Evolutionary conservation across 164 flowering plant genomes (phyloP).

Genomic region (Aristolochia californica): DNA sequence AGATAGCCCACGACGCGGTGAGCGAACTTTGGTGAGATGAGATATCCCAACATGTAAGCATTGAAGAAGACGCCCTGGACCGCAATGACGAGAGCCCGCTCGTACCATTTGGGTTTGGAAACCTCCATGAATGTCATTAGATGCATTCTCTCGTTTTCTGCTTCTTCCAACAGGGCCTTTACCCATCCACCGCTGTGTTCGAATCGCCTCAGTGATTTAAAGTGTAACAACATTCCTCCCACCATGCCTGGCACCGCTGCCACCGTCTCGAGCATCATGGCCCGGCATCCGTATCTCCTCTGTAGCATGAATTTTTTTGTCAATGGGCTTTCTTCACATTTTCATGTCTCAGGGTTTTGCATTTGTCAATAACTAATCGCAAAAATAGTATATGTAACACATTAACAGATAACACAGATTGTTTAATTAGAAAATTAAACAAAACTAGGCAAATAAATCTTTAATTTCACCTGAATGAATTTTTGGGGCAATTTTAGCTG

Average conservation of each 20-base stretch:
- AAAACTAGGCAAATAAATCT: too few species aligned
- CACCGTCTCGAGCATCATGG: slow-evolving; percentile 79
- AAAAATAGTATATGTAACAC: too few species aligned
- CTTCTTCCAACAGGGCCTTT: slow-evolving; percentile 60
- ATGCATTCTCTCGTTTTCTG: slow-evolving; percentile 77
- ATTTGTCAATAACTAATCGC: not conserved
- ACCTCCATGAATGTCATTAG: slow-evolving; percentile 84
- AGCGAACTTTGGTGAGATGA: slow-evolving; percentile 55
- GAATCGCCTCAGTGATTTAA: slow-evolving; percentile 49
- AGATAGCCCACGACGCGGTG: slow-evolving; percentile 67
- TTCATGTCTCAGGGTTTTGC: not conserved
- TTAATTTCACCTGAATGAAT: too few species aligned
- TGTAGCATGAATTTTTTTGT: slow-evolving; percentile 11
- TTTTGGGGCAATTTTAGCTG: too few species aligned
- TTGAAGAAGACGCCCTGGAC: too few species aligned
- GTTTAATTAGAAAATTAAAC: too few species aligned
- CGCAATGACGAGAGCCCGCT: slow-evolving; percentile 49
- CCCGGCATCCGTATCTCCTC: slow-evolving; percentile 68
- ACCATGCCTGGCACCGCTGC: slow-evolving; percentile 87
- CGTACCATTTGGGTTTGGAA: slow-evolving; percentile 61
- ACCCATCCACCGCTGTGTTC: slow-evolving; percentile 84
- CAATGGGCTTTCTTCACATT: too few species aligned
- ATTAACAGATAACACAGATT: too few species aligned
- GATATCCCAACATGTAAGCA: too few species aligned
- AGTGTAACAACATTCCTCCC: slow-evolving; percentile 64